Percentiles rank a stretch among this genome's conserved stretches.
Conservation (phyloP, 305 asterid species). For the Plantago coronopus region DNA sequence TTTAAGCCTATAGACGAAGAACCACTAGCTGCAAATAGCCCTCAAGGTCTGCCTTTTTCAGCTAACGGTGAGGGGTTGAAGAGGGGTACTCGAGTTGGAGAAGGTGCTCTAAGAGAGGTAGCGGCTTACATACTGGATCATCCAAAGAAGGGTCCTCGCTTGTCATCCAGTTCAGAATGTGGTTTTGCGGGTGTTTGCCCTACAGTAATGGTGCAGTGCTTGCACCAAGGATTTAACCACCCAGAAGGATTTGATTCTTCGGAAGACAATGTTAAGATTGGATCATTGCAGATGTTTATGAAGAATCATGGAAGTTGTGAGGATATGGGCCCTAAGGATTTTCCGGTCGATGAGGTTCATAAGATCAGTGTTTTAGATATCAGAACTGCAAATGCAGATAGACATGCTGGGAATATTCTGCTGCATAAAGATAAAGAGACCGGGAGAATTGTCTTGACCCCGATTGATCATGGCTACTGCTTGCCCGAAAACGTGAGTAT, state of each 20-base stretch:
- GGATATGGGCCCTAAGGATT: conserved; percentile 50
- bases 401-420: conserved; percentile 53
- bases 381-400: conserved; percentile 45
- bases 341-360: conserved; percentile 52
- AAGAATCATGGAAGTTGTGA: conserved; percentile 53
- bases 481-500: conserved; percentile 48
- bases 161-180: conserved; percentile 32
- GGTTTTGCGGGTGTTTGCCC: conserved; percentile 88
- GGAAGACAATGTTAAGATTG: conserved; percentile 32
- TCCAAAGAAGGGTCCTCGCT: conserved; percentile 45
- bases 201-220: conserved; percentile 58
- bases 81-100: conserved; percentile 80
- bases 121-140: conserved; percentile 80
- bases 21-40: conserved; percentile 79
- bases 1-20: conserved; percentile 82
- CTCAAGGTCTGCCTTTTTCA: conserved; percentile 64
- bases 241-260: conserved; percentile 30
- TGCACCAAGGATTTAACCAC: conserved; percentile 43
- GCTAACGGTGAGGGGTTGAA: conserved; percentile 67
- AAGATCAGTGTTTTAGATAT: conserved; percentile 48
- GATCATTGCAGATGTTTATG: conserved; percentile 51
- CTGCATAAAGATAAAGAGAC: conserved; percentile 33
- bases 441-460: conserved; percentile 38
- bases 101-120: conserved; percentile 80
- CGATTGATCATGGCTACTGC: conserved; percentile 57